Conservation (phyloP, 2,329 filamentous ascomycete genomes). For the Aspergillus ruber region DNA sequence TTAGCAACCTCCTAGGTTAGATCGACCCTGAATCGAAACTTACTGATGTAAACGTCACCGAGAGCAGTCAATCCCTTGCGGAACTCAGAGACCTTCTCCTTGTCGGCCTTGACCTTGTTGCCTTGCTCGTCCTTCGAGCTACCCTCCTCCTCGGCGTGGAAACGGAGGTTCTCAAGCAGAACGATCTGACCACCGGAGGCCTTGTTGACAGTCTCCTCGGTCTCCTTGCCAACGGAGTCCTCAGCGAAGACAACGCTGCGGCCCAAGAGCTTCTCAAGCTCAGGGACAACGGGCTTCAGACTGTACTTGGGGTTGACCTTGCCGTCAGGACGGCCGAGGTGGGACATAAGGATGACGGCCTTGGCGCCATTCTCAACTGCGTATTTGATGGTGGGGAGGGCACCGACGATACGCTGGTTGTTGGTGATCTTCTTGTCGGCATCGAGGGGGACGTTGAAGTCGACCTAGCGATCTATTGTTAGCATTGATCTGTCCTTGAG, state of each 20-base stretch:
- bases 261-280: constrained; percentile 83
- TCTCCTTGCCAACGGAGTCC: constrained; percentile 83
- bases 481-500: not conserved
- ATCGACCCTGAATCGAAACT: constrained; percentile 28
- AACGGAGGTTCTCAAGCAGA: constrained; percentile 94
- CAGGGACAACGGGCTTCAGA: constrained; percentile 80
- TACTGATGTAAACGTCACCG: constrained; percentile 94
- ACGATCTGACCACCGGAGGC: constrained; percentile 76
- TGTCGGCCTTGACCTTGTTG: constrained; percentile 97
- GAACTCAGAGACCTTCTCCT: constrained; percentile 86
- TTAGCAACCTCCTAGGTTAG: not conserved
- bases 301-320: constrained; percentile 88
- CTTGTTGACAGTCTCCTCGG: constrained; percentile 82
- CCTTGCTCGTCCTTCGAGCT: constrained; percentile 88
- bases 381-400: constrained; percentile 91
- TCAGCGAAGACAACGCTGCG: constrained; percentile 81
- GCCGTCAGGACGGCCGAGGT: constrained; percentile 92
- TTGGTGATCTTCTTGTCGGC: constrained; percentile 91
- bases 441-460: constrained; percentile 99
- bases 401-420: constrained; percentile 95
- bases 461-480: constrained; percentile 58
- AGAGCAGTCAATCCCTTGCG: constrained; percentile 89
- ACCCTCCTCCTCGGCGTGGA: constrained; percentile 97
- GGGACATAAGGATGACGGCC: constrained; percentile 94
- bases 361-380: constrained; percentile 85